Evolutionary conservation across 139 green algal species (phyloP).

Genomic region (Diplosphaera chodatii): DNA sequence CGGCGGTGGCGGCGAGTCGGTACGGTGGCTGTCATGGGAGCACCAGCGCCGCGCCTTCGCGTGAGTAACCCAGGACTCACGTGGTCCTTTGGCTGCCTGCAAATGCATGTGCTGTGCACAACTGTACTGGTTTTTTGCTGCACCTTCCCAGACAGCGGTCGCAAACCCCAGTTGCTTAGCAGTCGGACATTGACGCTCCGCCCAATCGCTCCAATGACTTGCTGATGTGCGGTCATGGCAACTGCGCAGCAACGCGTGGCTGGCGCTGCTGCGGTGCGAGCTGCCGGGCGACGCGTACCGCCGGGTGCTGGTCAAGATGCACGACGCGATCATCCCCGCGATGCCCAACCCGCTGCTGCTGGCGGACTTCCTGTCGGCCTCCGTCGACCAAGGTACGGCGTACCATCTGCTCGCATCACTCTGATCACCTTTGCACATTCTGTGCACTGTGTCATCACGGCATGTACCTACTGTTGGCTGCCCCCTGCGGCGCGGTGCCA

Average conservation of each 20-base stretch:
- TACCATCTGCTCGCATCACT: too few species aligned
- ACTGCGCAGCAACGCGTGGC: constrained; percentile 66
- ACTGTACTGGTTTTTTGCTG: too few species aligned
- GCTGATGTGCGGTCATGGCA: too few species aligned
- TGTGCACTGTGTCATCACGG: too few species aligned
- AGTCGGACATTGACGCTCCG: too few species aligned
- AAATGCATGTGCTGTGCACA: too few species aligned
- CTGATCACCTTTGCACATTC: not conserved
- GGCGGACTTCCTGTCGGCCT: constrained; percentile 82
- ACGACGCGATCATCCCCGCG: constrained; percentile 65
- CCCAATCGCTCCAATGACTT: too few species aligned
- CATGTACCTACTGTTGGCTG: too few species aligned
- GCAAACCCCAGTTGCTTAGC: too few species aligned
- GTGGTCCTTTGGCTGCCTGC: too few species aligned
- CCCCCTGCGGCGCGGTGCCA: too few species aligned
- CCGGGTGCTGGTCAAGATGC: constrained; percentile 54
- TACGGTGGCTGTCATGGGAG: constrained; percentile 49
- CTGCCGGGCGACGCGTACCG: constrained; percentile 62
- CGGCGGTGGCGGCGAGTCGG: not conserved
- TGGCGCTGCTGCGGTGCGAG: constrained; percentile 65
- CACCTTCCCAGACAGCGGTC: too few species aligned
- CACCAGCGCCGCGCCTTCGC: constrained; percentile 26
- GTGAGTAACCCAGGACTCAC: not conserved
- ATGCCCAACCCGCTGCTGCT: constrained; percentile 72
- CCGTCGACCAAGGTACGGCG: constrained; percentile 47